A percentile compares a stretch with the other conserved stretches of the same genome.
These are phyloP conservation scores for Aegilops speltoides DNA, from an alignment of 176 grass and related monocot genomes.

Conservation along the genomic window DNA sequence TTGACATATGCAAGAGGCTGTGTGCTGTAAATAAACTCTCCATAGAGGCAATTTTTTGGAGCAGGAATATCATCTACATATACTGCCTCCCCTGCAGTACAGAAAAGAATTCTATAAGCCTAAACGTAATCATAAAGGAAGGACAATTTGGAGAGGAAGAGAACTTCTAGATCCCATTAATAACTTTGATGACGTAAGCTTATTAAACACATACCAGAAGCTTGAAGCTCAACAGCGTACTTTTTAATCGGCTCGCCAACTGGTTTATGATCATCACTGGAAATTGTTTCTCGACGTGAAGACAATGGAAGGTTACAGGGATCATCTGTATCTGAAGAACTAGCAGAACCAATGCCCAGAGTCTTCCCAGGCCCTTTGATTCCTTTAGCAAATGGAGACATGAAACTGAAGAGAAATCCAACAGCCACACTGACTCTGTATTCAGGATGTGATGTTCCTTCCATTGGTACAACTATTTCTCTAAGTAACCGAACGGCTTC, in stretches of 20 bases:
- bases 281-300: slow-evolving; percentile 36
- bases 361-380: slow-evolving; percentile 35
- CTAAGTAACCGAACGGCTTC: slow-evolving; percentile 48
- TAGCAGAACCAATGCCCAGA: neutral
- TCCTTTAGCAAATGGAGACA: slow-evolving; percentile 49
- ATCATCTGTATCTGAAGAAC: slow-evolving; percentile 24
- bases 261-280: slow-evolving; percentile 44
- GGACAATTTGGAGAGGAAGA: neutral
- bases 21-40: slow-evolving; percentile 85
- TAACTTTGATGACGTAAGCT: neutral
- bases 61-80: slow-evolving; percentile 85
- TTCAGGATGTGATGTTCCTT: slow-evolving; percentile 57
- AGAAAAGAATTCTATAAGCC: neutral
- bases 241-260: slow-evolving; percentile 76
- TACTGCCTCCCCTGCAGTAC: slow-evolving; percentile 61
- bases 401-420: slow-evolving; percentile 73
- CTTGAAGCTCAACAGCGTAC: slow-evolving; percentile 67
- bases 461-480: slow-evolving; percentile 54
- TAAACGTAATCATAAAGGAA: neutral
- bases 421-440: slow-evolving; percentile 75
- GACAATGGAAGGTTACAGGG: slow-evolving; percentile 27
- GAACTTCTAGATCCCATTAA: neutral
- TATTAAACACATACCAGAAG: slow-evolving; percentile 55
- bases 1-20: slow-evolving; percentile 61
- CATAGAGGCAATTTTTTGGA: slow-evolving; percentile 74